Percentiles rank a stretch among this genome's conserved stretches.
These are phyloP conservation scores for Yamagishiella unicocca DNA, from an alignment of 139 green algal genomes.

Conservation along the genomic window DNA sequence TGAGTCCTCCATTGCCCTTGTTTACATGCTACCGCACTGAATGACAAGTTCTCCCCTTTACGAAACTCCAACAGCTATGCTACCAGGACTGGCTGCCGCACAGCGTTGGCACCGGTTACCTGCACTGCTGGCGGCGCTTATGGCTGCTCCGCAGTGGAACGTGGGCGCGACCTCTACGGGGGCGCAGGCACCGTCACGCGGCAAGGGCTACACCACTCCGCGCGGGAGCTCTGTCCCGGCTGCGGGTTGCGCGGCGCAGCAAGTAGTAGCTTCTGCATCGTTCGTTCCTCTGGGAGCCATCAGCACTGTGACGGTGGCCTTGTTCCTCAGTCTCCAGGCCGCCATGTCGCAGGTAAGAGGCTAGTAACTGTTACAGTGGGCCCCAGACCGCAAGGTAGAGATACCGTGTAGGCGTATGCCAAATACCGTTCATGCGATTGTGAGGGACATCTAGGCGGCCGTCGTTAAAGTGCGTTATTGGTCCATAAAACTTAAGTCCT, in stretches of 20 bases:
- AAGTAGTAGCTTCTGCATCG: neutral
- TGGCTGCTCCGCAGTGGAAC: slow-evolving; percentile 18
- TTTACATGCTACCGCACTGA: neutral
- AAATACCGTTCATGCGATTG: too few relatives aligned
- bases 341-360: slow-evolving; percentile 28
- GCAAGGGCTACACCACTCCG: neutral
- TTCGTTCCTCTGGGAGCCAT: neutral
- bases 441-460: too few relatives aligned
- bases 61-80: neutral
- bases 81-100: neutral
- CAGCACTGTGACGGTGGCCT: neutral
- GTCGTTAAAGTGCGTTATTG: too few relatives aligned
- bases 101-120: slow-evolving; percentile 40
- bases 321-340: neutral
- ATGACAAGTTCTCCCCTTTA: neutral
- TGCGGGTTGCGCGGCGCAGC: neutral
- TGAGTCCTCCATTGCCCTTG: neutral
- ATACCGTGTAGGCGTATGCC: too few relatives aligned
- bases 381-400: too few relatives aligned
- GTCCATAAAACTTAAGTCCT: too few relatives aligned
- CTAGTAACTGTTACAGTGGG: too few relatives aligned
- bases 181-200: neutral
- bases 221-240: neutral
- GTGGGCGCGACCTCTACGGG: neutral
- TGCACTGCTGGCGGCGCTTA: slow-evolving; percentile 17